Base-by-base conservation (phyloP, 73 alveolate genomes). In the Symbiodinium natans region DNA sequence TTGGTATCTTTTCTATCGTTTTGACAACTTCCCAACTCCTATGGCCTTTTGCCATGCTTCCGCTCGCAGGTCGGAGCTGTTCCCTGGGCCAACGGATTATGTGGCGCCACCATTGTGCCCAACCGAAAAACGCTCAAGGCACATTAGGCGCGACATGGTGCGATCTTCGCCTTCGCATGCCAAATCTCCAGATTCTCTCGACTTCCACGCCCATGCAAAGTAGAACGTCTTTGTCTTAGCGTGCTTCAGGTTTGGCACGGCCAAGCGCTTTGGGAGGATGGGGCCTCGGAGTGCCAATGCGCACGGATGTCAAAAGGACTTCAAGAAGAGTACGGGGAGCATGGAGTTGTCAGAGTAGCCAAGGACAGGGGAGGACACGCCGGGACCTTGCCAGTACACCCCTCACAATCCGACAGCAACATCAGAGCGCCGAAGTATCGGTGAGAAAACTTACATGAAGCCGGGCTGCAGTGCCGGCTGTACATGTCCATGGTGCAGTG, bases 201-300 rank as follows among this genome's bases (percentile, higher is more conserved):
- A n/a, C n/a, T n/a, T n/a, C n/a, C n/a, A n/a, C n/a, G n/a, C n/a
- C n/a, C n/a, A n/a, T n/a, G n/a, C n/a, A n/a, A n/a, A 46, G 40
- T 11, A 25, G 17, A 17, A 29, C 75, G 29, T 25, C 75, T 31
- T 15, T 7, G 34, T 15, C 59, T 63, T 63, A 19, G 36, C 15
- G 3, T 27, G 80, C 11, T 29, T 10, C 46, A 90, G 97, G 97
- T 90, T 90, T 33, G 97, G 97, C 36, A 40, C 42, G 54, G 97
- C 97, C n/a, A 68, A 41, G 97, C 97, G 97, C 89, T 90, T 90
- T 21, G 54, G 97, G 46, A 90, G 97, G 97, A 33, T 84, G 41
- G 75, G 27, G 41, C 23, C 43, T 29, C 29, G 74, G 52, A 21
- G 27, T 43, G 5, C 33, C 40, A 4, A 27, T 82, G 39, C 1